These are phyloP conservation scores for Pleurotus salmoneostramineus DNA, from an alignment of 768 basidiomycete species.

Conservation along the genomic window DNA sequence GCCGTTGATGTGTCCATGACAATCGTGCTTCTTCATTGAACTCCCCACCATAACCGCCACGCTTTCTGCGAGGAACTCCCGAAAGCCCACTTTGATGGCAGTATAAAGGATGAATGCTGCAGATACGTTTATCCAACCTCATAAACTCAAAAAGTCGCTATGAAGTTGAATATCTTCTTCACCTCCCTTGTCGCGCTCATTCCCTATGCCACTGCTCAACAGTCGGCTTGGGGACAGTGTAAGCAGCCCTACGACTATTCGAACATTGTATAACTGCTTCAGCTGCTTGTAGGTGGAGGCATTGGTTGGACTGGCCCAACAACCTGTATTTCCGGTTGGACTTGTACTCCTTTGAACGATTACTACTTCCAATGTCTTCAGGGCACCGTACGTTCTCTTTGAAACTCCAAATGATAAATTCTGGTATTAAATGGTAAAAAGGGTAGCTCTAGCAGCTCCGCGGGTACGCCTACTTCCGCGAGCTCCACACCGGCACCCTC, in stretches of 20 bases:
- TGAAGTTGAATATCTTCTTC: slow-evolving; percentile 20
- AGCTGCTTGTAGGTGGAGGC: slow-evolving; percentile 25
- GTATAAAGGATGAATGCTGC: not conserved
- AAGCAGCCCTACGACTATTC: not conserved
- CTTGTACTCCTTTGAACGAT: slow-evolving; percentile 25
- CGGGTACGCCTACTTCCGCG: not conserved
- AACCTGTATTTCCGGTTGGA: slow-evolving; percentile 27
- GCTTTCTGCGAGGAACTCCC: not conserved
- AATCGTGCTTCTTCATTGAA: not conserved
- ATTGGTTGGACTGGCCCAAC: slow-evolving; percentile 30
- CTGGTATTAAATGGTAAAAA: not conserved
- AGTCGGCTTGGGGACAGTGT: not conserved
- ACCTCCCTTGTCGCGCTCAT: slow-evolving; percentile 20
- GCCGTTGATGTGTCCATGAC: not conserved
- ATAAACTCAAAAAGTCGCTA: not conserved
- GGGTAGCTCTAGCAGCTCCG: not conserved
- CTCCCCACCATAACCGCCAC: not conserved
- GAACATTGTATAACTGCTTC: not conserved
- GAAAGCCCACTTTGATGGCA: not conserved
- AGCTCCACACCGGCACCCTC: not conserved
- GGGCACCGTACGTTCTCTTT: not conserved
- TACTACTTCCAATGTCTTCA: slow-evolving; percentile 20
- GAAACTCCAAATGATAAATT: not conserved
- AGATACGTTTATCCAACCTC: not conserved
- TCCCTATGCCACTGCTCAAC: slow-evolving; percentile 22